These are phyloP conservation scores for Suillus variegatus DNA, from an alignment of 768 basidiomycete genomes.

Conservation along the genomic window DNA sequence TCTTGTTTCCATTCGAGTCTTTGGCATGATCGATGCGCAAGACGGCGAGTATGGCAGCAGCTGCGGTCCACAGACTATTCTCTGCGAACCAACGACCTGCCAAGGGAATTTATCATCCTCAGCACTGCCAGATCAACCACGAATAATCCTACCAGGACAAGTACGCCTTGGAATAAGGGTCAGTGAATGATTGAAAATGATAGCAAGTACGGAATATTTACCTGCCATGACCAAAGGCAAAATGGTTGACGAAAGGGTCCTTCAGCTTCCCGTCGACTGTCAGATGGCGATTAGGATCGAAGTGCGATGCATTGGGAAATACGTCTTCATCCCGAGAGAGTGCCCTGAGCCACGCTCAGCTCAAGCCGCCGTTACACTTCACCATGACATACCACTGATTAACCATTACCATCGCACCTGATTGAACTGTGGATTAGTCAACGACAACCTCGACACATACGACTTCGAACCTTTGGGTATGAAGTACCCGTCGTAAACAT, in stretches of 20 bases:
- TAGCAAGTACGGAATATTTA: not conserved
- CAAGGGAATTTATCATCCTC: not conserved
- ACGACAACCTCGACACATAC: not conserved
- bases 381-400: slow-evolving; percentile 2
- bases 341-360: not conserved
- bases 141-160: not conserved
- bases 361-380: too few species aligned
- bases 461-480: slow-evolving; percentile 50
- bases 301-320: slow-evolving; percentile 3
- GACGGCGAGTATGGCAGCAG: not conserved
- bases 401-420: not conserved
- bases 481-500: slow-evolving; percentile 41
- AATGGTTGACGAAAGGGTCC: not conserved
- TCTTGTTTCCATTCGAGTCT: not conserved
- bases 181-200: not conserved
- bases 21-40: not conserved
- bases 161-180: not conserved
- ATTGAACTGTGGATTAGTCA: not conserved
- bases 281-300: slow-evolving; percentile 2
- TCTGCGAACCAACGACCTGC: slow-evolving; percentile 8
- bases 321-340: slow-evolving; percentile 2
- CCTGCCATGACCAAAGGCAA: slow-evolving; percentile 2
- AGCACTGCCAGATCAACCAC: not conserved
- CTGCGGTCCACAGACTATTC: not conserved
- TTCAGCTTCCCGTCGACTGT: not conserved